Evolutionary conservation across 164 flowering plant species (phyloP).

Genomic region (Stephania japonica): DNA sequence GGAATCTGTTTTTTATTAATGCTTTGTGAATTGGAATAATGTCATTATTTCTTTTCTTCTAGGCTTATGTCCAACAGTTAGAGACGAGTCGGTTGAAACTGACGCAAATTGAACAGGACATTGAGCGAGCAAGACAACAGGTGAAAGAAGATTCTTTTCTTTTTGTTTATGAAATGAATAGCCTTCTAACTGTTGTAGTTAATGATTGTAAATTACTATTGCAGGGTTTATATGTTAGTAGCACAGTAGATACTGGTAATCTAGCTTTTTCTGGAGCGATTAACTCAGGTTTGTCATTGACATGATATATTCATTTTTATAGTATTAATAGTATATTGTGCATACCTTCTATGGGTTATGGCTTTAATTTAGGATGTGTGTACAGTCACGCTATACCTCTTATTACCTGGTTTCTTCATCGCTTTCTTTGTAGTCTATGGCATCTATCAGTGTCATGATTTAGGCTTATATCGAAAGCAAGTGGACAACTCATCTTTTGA

Average conservation of each 20-base stretch:
- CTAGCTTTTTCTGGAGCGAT: conserved; percentile 38
- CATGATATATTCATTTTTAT: neutral
- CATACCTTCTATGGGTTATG: neutral
- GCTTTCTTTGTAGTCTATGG: too few species aligned
- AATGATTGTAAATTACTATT: conserved; percentile 12
- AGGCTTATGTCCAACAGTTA: conserved; percentile 95
- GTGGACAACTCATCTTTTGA: neutral
- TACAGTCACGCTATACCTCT: neutral
- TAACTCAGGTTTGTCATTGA: conserved; percentile 57
- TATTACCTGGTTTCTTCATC: neutral
- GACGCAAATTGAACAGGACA: conserved; percentile 83
- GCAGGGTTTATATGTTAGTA: conserved; percentile 61
- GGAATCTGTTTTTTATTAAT: neutral
- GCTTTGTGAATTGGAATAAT: neutral
- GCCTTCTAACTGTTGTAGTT: neutral
- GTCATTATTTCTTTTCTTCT: neutral
- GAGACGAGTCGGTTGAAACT: conserved; percentile 82
- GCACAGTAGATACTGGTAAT: conserved; percentile 38
- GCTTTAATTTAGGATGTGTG: neutral
- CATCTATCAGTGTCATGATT: neutral
- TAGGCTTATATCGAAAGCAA: neutral
- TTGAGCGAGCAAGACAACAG: conserved; percentile 77
- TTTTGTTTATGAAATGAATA: neutral
- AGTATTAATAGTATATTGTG: neutral
- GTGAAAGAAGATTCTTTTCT: conserved; percentile 22